These are phyloP conservation scores for Wakefieldia striispora DNA, from an alignment of 768 basidiomycete genomes.

Conservation along the genomic window DNA sequence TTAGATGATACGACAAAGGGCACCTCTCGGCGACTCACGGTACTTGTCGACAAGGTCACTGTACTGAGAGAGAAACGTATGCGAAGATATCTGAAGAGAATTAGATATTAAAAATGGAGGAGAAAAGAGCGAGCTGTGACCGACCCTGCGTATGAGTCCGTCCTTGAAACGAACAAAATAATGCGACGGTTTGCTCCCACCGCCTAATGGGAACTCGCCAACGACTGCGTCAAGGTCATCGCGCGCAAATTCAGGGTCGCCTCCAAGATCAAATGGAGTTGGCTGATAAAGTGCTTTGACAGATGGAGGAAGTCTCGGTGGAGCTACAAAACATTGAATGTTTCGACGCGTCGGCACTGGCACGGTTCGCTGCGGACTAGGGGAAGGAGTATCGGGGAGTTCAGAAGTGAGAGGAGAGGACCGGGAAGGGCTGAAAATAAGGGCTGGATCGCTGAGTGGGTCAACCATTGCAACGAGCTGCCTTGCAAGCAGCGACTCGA, in stretches of 20 bases:
- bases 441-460: constrained; percentile 9
- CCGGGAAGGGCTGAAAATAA: constrained; percentile 14
- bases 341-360: constrained; percentile 13
- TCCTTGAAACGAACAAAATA: constrained; percentile 61
- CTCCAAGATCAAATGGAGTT: constrained; percentile 33
- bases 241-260: constrained; percentile 30
- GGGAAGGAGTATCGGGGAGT: constrained; percentile 6
- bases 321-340: constrained; percentile 33
- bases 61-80: constrained; percentile 37
- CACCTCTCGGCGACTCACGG: constrained; percentile 38
- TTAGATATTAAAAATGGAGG: not conserved
- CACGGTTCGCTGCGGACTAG: not conserved
- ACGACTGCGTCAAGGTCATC: constrained; percentile 47
- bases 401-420: constrained; percentile 18
- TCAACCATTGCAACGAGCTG: constrained; percentile 15
- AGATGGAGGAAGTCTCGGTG: constrained; percentile 37
- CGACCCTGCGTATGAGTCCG: constrained; percentile 59
- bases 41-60: constrained; percentile 53
- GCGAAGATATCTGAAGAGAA: constrained; percentile 41
- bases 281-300: constrained; percentile 43
- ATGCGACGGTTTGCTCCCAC: constrained; percentile 38
- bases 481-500: not conserved
- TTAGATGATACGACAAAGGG: constrained; percentile 8
- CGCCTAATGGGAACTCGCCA: constrained; percentile 46
- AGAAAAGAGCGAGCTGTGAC: constrained; percentile 10